phyloP scores from a whole-genome alignment of 2,329 filamentous ascomycete genomes.

The Aspergillus melleus region DNA sequence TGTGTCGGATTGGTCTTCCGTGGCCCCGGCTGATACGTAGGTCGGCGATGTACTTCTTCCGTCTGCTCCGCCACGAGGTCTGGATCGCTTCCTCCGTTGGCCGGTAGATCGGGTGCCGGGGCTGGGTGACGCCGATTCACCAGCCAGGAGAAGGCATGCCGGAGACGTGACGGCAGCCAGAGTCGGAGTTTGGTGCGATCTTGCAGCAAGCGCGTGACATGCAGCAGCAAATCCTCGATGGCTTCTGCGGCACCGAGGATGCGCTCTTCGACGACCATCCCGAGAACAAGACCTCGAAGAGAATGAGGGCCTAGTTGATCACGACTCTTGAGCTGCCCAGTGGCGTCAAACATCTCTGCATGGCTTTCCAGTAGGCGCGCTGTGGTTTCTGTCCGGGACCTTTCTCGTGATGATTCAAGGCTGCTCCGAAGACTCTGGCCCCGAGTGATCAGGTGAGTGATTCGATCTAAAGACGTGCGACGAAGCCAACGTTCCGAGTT shows the following conservation, averaged over 20 bases:
- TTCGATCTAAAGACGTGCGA: conserved; percentile 14
- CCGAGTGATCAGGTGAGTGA: conserved; percentile 14
- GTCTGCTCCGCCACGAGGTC: conserved; percentile 31
- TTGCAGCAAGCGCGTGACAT: conserved; percentile 39
- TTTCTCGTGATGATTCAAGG: conserved; percentile 26
- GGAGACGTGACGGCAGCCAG: conserved; percentile 46
- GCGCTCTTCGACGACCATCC: conserved; percentile 50
- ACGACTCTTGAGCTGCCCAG: conserved; percentile 29
- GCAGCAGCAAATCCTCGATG: conserved; percentile 31
- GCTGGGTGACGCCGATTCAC: conserved; percentile 23
- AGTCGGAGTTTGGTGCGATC: conserved; percentile 37
- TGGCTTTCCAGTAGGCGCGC: conserved; percentile 37
- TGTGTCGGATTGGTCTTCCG: conserved; percentile 21
- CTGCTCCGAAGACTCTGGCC: conserved; percentile 16
- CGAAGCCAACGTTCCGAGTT: conserved; percentile 31
- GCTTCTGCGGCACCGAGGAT: conserved; percentile 26
- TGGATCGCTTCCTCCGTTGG: conserved; percentile 20
- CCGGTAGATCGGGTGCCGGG: conserved; percentile 17
- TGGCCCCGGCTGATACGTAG: conserved; percentile 38
- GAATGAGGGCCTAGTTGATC: conserved; percentile 43
- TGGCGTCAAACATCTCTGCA: conserved; percentile 17
- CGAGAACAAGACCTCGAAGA: conserved; percentile 44
- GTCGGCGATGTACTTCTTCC: conserved; percentile 35
- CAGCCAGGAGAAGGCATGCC: conserved; percentile 43
- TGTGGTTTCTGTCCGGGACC: conserved; percentile 36